Evolutionary conservation across 768 basidiomycete genomes (phyloP).

Genomic region (Lactarius akahatsu): DNA sequence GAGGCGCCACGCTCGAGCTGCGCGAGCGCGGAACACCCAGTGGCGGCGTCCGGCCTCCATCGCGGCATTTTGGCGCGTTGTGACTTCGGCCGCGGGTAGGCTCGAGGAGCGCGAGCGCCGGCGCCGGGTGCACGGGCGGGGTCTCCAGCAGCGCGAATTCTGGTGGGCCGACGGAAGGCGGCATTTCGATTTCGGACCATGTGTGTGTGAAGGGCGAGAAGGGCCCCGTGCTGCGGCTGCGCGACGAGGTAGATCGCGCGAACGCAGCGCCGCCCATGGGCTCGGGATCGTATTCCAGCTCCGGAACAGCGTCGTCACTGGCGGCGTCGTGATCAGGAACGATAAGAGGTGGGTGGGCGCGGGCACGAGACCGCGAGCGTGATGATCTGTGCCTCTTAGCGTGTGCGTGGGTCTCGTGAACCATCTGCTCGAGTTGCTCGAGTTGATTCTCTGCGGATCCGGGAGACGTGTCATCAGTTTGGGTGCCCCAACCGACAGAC

Average conservation of each 20-base stretch:
- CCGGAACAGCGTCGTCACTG: conserved; percentile 24
- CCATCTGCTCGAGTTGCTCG: conserved; percentile 35
- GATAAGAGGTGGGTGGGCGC: conserved; percentile 8
- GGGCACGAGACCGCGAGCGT: conserved; percentile 16
- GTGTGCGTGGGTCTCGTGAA: conserved; percentile 43
- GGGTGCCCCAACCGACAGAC: conserved; percentile 70
- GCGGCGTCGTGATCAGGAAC: conserved; percentile 6
- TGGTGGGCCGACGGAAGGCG: conserved; percentile 12
- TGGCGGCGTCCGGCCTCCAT: conserved; percentile 38
- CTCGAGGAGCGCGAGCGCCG: conserved; percentile 11
- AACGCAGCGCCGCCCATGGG: conserved; percentile 5
- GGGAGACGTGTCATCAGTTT: conserved; percentile 40
- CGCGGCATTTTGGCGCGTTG: conserved; percentile 9
- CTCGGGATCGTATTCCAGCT: conserved; percentile 26
- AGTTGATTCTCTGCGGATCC: conserved; percentile 34
- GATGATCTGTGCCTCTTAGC: conserved; percentile 6
- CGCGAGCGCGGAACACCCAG: conserved; percentile 43
- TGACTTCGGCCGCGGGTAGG: conserved; percentile 16
- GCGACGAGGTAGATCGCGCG: conserved; percentile 20
- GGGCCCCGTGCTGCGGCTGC: conserved; percentile 24
- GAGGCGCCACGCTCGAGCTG: conserved; percentile 48
- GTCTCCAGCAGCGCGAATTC: conserved; percentile 20
- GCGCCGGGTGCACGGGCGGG: conserved; percentile 17
- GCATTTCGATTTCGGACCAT: conserved; percentile 26
- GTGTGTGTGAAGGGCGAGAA: conserved; percentile 24